Conservation (phyloP, 345 rosid genomes). For the Boechera stricta region DNA sequence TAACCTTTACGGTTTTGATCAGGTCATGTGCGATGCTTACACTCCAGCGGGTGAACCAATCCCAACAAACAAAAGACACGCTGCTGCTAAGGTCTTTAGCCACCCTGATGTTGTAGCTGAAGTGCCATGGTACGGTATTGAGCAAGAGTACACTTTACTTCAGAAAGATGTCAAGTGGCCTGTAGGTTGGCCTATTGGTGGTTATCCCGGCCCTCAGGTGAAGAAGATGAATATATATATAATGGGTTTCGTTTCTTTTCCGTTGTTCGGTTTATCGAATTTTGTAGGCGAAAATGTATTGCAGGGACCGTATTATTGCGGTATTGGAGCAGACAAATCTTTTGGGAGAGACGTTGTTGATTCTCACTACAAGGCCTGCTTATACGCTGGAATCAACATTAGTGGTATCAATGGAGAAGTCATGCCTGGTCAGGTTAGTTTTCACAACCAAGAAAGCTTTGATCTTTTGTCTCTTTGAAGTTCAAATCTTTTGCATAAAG, state of each 20-base stretch:
- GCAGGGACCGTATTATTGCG: conserved; percentile 95
- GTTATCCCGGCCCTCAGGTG: conserved; percentile 92
- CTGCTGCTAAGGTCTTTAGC: conserved; percentile 84
- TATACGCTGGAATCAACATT: conserved; percentile 83
- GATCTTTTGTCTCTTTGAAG: background rate
- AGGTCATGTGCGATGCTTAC: conserved; percentile 95
- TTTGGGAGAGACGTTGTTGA: conserved; percentile 94
- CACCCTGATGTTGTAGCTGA: conserved; percentile 71
- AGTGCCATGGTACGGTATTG: conserved; percentile 85
- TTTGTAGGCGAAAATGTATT: background rate
- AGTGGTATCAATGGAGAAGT: conserved; percentile 98
- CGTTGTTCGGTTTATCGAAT: background rate
- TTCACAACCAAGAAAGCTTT: conserved; percentile 20
- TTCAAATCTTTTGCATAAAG: background rate
- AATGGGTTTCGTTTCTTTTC: background rate
- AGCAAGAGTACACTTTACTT: conserved; percentile 91
- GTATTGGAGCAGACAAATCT: conserved; percentile 83
- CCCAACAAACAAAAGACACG: conserved; percentile 78
- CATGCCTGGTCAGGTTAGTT: conserved; percentile 74
- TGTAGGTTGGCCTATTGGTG: conserved; percentile 89
- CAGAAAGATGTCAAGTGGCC: conserved; percentile 90
- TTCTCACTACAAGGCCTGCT: conserved; percentile 93
- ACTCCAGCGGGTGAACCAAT: conserved; percentile 89
- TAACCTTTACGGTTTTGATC: background rate
- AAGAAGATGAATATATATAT: background rate